phyloP scores from a whole-genome alignment of 2,329 filamentous ascomycete species.

The Colletotrichum caudatum region DNA sequence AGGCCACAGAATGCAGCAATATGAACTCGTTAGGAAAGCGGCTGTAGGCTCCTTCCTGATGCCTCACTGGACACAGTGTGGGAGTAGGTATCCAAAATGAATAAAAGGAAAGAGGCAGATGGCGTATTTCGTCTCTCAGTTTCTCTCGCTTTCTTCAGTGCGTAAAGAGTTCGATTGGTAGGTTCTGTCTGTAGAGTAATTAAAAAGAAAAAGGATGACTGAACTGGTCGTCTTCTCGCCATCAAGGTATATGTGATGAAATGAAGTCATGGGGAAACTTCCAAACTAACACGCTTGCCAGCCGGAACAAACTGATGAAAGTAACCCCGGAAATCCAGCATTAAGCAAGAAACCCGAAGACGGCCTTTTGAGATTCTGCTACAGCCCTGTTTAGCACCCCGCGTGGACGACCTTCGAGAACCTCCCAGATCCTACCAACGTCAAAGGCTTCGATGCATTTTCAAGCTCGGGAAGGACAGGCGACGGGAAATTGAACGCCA shows the following conservation, averaged over 20 bases:
- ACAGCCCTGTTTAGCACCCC: background rate
- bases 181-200: background rate
- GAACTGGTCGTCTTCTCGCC: too few relatives aligned
- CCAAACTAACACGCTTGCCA: background rate
- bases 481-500: conserved; percentile 24
- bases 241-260: background rate
- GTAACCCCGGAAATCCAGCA: background rate
- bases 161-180: background rate
- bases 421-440: background rate
- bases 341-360: conserved; percentile 2
- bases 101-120: background rate
- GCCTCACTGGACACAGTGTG: background rate
- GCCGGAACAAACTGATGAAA: background rate
- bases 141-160: background rate
- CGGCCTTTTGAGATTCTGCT: conserved; percentile 3
- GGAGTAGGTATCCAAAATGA: too few relatives aligned
- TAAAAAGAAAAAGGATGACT: too few relatives aligned
- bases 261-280: too few relatives aligned
- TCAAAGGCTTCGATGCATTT: background rate
- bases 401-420: conserved; percentile 17
- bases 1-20: background rate
- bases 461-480: conserved; percentile 14
- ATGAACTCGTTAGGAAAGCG: background rate
- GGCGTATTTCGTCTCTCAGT: background rate
- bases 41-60: background rate